These are phyloP conservation scores for Beauveria asiatica DNA, from an alignment of 2,329 filamentous ascomycete genomes.

Conservation along the genomic window DNA sequence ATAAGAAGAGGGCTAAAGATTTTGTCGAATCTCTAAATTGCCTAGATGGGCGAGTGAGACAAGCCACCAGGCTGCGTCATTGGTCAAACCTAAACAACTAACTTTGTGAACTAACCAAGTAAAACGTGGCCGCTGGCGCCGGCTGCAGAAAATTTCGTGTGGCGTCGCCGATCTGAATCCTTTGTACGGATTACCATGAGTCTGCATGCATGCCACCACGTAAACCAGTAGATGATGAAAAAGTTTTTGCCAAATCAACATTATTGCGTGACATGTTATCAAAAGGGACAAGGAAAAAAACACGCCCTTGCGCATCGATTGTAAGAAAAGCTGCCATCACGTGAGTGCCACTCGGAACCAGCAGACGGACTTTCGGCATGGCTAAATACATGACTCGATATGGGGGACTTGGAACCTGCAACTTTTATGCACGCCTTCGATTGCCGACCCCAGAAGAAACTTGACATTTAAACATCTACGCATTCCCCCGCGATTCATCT, in stretches of 20 bases:
- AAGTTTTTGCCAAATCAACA: neutral
- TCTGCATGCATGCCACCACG: neutral
- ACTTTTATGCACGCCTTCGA: neutral
- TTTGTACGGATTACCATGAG: too few species aligned
- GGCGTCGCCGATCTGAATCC: neutral
- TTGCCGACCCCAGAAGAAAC: neutral
- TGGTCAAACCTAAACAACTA: neutral
- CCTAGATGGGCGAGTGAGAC: neutral
- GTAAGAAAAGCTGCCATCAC: neutral
- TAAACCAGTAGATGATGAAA: neutral
- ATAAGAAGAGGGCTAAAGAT: too few species aligned
- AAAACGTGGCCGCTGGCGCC: neutral
- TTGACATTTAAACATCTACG: neutral
- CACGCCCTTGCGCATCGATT: neutral
- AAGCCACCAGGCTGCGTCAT: neutral
- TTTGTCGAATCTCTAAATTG: neutral
- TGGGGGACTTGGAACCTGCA: constrained; percentile 4
- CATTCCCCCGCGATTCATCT: neutral
- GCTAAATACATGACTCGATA: constrained; percentile 6
- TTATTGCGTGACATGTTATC: neutral
- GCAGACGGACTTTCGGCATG: neutral
- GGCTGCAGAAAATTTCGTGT: neutral
- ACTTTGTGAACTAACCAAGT: too few species aligned
- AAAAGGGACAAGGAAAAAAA: neutral
- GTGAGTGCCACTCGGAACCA: neutral